A percentile compares a stretch with the other conserved stretches of the same genome.
Evolutionary conservation across 2,329 filamentous ascomycete genomes (phyloP).

Genomic region (Leptosphaerulina australis): DNA sequence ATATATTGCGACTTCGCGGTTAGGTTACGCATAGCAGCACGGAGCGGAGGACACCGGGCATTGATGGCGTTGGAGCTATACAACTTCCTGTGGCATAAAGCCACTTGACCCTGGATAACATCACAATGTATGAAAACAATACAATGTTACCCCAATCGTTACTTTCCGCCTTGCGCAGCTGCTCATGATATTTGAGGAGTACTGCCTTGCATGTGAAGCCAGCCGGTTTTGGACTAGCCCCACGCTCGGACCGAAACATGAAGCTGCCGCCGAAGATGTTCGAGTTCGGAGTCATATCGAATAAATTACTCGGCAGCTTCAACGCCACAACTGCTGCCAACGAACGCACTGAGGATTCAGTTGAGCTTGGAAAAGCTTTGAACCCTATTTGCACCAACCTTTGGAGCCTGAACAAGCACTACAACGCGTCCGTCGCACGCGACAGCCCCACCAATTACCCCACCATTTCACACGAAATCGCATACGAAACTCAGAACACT

Average conservation of each 20-base stretch:
- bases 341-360: not conserved
- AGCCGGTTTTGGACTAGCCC: constrained; percentile 9
- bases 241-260: constrained; percentile 6
- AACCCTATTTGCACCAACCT: not conserved
- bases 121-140: constrained; percentile 18
- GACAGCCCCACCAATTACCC: constrained; percentile 39
- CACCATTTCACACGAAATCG: constrained; percentile 31
- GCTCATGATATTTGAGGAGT: not conserved
- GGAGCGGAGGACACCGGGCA: constrained; percentile 29
- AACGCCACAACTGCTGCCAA: constrained; percentile 13
- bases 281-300: constrained; percentile 17
- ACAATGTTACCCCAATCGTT: not conserved
- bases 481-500: constrained; percentile 11
- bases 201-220: constrained; percentile 5
- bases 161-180: not conserved
- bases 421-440: constrained; percentile 28
- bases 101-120: constrained; percentile 22
- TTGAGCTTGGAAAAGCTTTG: not conserved
- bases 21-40: constrained; percentile 12
- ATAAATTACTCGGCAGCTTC: constrained; percentile 12
- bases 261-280: constrained; percentile 15
- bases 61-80: constrained; percentile 39
- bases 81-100: constrained; percentile 30
- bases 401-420: constrained; percentile 14
- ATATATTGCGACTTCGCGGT: constrained; percentile 8